Conservation (phyloP, 257 asterid genomes). For the Penstemon newberryi region DNA sequence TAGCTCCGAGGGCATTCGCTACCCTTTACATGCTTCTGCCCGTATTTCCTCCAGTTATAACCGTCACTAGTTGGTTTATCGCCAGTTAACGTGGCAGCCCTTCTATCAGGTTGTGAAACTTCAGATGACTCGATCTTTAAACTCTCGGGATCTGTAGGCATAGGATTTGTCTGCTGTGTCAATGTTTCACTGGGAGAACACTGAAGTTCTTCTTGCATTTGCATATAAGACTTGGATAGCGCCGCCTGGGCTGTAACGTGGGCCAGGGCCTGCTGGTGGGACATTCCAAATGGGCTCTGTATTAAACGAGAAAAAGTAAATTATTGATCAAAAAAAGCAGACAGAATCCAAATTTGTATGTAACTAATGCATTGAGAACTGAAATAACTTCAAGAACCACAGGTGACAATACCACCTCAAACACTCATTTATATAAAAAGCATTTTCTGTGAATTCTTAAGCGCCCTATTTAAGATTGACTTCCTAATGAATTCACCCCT, state of each 20-base stretch:
- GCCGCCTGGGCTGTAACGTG: conserved; percentile 98
- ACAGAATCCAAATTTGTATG: background rate
- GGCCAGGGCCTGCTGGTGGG: conserved; percentile 95
- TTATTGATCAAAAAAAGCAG: background rate
- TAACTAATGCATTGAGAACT: background rate
- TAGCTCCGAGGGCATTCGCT: conserved; percentile 93
- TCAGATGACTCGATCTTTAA: conserved; percentile 43
- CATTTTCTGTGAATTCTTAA: background rate
- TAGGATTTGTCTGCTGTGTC: conserved; percentile 31
- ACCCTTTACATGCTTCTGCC: conserved; percentile 86
- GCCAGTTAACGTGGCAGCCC: conserved; percentile 28
- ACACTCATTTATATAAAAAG: background rate
- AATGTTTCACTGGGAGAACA: conserved; percentile 37
- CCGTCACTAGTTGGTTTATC: conserved; percentile 82
- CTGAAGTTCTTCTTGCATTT: conserved; percentile 56
- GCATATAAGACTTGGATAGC: conserved; percentile 56
- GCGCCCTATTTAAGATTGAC: too few relatives aligned
- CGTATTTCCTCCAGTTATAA: conserved; percentile 98
- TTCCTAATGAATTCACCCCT: too few relatives aligned
- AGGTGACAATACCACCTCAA: background rate
- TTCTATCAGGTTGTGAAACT: conserved; percentile 55
- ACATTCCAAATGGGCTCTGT: conserved; percentile 99
- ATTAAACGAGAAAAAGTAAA: conserved; percentile 16
- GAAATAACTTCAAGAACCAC: background rate
- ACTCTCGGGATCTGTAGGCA: conserved; percentile 33